These are phyloP conservation scores for Petrea volubilis DNA, from an alignment of 257 asterid genomes.

Conservation along the genomic window DNA sequence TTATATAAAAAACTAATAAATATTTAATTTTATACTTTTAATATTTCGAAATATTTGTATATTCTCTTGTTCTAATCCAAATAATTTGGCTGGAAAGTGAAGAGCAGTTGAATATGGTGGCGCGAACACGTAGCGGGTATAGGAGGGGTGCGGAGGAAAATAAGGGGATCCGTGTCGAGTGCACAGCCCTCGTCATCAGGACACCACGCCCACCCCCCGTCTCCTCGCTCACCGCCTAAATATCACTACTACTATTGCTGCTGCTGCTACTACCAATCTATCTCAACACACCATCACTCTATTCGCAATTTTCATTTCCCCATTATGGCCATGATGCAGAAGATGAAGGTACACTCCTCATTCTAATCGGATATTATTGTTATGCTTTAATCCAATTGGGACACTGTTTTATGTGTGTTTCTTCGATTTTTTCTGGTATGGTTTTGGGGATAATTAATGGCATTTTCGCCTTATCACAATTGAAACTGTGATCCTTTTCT, in stretches of 20 bases:
- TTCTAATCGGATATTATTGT: too few relatives aligned
- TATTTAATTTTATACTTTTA: too few relatives aligned
- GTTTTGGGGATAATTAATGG: too few relatives aligned
- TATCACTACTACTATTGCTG: background rate
- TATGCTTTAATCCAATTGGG: too few relatives aligned
- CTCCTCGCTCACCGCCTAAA: background rate
- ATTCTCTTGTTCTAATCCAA: too few relatives aligned
- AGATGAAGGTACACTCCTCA: constrained; percentile 84
- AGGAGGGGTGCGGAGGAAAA: background rate
- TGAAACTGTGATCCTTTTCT: background rate
- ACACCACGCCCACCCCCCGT: background rate
- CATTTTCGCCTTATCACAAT: too few relatives aligned
- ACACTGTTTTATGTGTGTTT: too few relatives aligned
- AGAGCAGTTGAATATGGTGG: background rate
- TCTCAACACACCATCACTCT: too few relatives aligned
- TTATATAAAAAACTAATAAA: too few relatives aligned
- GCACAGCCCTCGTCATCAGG: constrained; percentile 8
- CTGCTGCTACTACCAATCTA: background rate
- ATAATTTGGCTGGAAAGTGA: background rate
- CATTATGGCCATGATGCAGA: constrained; percentile 51
- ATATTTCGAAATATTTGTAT: too few relatives aligned
- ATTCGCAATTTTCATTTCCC: background rate
- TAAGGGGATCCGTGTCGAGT: constrained; percentile 29
- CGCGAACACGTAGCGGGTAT: constrained; percentile 9
- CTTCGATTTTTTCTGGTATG: background rate